Conservation (phyloP, 106 monocot genomes). For the Iris macrosiphon region DNA sequence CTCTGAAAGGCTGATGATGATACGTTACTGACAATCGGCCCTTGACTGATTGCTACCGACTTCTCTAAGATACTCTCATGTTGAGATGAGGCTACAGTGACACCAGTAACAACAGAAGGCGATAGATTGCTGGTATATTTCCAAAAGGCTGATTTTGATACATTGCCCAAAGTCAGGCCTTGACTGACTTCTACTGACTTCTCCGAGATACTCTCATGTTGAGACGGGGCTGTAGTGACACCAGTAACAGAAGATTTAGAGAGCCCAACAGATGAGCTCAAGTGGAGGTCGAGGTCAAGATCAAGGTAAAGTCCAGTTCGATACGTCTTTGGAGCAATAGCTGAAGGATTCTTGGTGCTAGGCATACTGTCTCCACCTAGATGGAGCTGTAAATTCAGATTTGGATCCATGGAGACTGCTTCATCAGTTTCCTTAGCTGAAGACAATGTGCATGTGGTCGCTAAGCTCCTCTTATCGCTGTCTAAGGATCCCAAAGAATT, state of each 20-base stretch:
- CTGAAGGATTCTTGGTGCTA: not conserved
- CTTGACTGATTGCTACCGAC: too few species aligned
- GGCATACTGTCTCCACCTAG: conserved; percentile 1
- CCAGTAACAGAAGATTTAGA: conserved; percentile 22
- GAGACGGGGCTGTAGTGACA: not conserved
- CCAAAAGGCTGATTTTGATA: conserved; percentile 13
- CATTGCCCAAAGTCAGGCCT: not conserved
- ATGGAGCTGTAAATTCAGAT: conserved; percentile 28
- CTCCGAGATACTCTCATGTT: conserved; percentile 1
- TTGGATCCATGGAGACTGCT: conserved; percentile 23
- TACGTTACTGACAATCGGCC: too few species aligned
- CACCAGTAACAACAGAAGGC: too few species aligned
- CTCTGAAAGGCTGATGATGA: too few species aligned
- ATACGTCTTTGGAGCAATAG: not conserved
- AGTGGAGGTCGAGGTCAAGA: conserved; percentile 17
- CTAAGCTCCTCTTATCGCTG: conserved; percentile 39
- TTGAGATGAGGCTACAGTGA: too few species aligned
- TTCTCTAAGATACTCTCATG: too few species aligned
- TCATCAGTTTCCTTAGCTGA: conserved; percentile 34
- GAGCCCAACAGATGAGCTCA: conserved; percentile 35
- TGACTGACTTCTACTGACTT: not conserved
- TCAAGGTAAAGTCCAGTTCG: not conserved
- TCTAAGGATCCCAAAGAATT: conserved; percentile 22
- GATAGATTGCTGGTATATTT: not conserved
- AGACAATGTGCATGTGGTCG: conserved; percentile 22